Evolutionary conservation across 148 eudicot species (phyloP), one percentile per base, ranked within the genome.

Genomic region (Pouteria glomerata): DNA sequence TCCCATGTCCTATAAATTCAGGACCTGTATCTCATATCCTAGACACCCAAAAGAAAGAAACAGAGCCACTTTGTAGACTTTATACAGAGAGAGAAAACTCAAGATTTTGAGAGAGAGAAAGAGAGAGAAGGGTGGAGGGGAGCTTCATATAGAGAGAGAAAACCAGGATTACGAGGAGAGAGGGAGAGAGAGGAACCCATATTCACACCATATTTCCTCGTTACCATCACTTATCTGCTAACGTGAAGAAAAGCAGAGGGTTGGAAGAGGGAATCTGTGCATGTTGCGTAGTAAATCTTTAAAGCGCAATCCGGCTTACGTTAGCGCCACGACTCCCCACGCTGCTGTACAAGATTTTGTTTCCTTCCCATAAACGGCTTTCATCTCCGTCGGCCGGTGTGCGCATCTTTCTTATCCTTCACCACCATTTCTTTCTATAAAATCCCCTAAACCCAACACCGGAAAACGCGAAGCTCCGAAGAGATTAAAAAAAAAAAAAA

Each of bases 1-100:
- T 13, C 35, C 12, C 21, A 39, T 65, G 75, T 60, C 85, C 78
- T 85, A 83, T 88, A 84, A 72, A 82, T 82, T 24, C 79, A 66
- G n/a, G 72, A 79, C 76, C 66, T 86, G 82, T 72, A 80, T 62
- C 85, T 71, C 73, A 60, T 75, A 78, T 78, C 73, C 82, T 81
- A 26, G 79, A 80, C 83, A 82, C 37, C 0, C 14, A 29, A 7
- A 6, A 34, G 19, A 39, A 26, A 70, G 2, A 52, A 12, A 53
- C 41, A 18, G 4, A 26, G 27, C 15, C 19, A 42, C 56, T 65
- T 59, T 21, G 6, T n/a, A 53, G 64, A 23, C 59, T 72, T 42
- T 63, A 63, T 3, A 23, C 23, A 63, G 27, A 74, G 55, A 55
- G 51, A 39, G n/a, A 63, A 15, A 63, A 34, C 5, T 3, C 45